Evolutionary conservation across 306 rosid species (phyloP).

Genomic region (Cucurbita pepo): DNA sequence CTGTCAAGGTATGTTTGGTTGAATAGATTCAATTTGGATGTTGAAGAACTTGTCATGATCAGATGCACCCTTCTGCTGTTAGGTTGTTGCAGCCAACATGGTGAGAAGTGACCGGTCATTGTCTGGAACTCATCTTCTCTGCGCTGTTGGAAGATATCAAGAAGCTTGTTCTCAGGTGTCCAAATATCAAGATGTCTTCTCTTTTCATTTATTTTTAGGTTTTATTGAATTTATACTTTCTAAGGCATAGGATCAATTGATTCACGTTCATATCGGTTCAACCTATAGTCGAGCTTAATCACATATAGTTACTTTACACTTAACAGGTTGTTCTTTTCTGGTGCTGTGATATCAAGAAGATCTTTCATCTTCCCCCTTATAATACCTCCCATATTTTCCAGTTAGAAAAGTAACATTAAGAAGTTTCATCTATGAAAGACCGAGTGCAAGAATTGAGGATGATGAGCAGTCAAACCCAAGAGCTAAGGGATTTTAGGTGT

Average conservation of each 20-base stretch:
- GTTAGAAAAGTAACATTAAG: neutral
- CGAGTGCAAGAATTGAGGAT: neutral
- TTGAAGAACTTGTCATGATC: constrained; percentile 8
- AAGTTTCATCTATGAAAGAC: neutral
- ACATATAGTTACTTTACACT: neutral
- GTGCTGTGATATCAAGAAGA: no score
- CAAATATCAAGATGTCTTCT: constrained; percentile 3
- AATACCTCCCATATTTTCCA: neutral
- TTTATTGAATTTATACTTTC: neutral
- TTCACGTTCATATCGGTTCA: neutral
- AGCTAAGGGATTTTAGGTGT: neutral
- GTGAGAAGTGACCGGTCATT: constrained; percentile 93
- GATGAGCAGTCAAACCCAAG: neutral
- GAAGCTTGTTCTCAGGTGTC: constrained; percentile 99
- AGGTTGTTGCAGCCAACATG: constrained; percentile 99
- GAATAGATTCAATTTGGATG: constrained; percentile 8
- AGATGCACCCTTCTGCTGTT: constrained; percentile 12
- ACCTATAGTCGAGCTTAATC: neutral
- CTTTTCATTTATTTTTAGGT: neutral
- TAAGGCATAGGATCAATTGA: neutral
- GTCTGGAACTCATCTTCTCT: constrained; percentile 94
- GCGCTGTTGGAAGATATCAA: constrained; percentile 95
- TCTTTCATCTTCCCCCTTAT: neutral
- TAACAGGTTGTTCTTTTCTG: neutral
- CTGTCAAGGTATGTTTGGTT: constrained; percentile 64